These are phyloP conservation scores for Pseudopithomyces chartarum DNA, from an alignment of 2,329 filamentous ascomycete genomes.

Conservation along the genomic window DNA sequence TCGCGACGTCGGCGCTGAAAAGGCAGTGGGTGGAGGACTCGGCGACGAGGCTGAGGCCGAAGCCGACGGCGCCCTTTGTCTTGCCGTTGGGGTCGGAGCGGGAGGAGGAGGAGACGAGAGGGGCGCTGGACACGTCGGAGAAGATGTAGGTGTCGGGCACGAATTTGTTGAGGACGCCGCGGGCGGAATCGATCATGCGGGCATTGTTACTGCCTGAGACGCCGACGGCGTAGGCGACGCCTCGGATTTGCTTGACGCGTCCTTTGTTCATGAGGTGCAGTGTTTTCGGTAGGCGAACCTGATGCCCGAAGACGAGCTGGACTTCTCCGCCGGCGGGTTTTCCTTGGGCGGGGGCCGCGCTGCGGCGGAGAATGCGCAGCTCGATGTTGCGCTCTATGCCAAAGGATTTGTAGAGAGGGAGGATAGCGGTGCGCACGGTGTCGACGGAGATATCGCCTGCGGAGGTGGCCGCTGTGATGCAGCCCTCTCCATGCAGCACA, in stretches of 20 bases:
- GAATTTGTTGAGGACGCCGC: constrained; percentile 82
- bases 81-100: constrained; percentile 61
- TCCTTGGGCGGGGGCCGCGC: constrained; percentile 70
- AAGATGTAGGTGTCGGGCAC: constrained; percentile 90
- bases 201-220: constrained; percentile 93
- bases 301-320: constrained; percentile 91
- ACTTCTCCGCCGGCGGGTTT: constrained; percentile 87
- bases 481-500: constrained; percentile 84
- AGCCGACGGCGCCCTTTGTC: constrained; percentile 78
- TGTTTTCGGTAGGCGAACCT: constrained; percentile 91
- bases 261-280: constrained; percentile 85
- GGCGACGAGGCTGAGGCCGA: constrained; percentile 87
- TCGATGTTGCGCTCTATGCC: constrained; percentile 88
- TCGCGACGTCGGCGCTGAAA: constrained; percentile 83
- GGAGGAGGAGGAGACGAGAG: constrained; percentile 65
- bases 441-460: constrained; percentile 89
- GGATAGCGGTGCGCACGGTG: constrained; percentile 87
- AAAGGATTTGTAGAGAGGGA: constrained; percentile 88
- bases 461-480: constrained; percentile 86
- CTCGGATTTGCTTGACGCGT: constrained; percentile 83
- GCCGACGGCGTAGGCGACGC: constrained; percentile 91
- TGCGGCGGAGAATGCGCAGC: constrained; percentile 77
- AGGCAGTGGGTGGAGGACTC: constrained; percentile 87
- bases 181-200: constrained; percentile 89
- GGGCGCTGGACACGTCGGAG: constrained; percentile 67